Evolutionary conservation across 2,329 filamentous ascomycete genomes (phyloP), one percentile per base, ranked within the genome.

Genomic region (Diplocarpon rosae): DNA sequence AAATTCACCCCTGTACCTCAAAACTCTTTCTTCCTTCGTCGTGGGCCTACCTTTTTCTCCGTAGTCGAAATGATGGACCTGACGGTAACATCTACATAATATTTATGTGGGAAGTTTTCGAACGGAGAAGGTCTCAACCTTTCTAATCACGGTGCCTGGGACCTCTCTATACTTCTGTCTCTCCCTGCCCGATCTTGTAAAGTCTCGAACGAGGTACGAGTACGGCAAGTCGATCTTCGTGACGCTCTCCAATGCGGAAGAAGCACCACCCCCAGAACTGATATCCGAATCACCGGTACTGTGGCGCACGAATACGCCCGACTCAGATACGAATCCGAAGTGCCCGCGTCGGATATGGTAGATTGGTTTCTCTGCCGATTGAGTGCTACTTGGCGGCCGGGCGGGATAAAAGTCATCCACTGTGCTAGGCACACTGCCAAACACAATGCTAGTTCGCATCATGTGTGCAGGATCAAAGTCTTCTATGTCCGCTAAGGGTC

Each of bases 321-420:
- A 64, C 40, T 75, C 71, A 0, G 80, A 79, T 14, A 82, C 63
- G 9, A 73, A 78, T 16, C 81, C 80, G 57, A 86, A 85, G 45
- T 72, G 67, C 20, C 62, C 62, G 3, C 49, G 12, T 24, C 28
- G 34, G 20, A 48, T 13, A 10, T 28, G 17, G 13, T 49, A 17
- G 11, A 29, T 5, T 7, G 8, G 14, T 15, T 16, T 8, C 5
- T 39, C 13, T 28, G 9, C 56, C 56, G 45, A 15, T 9, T 0
- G 15, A 41, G 2, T 10, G 14, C 16, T 15, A 20, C 7, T 9
- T 15, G 15, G 17, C 9, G 16, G 2, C 33, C 6, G 27, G n/a
- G 32, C n/a, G 2, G 27, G 46, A 38, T 50, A 52, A 13, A 58
- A 43, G 24, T 59, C 52, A 38, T 62, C 59, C 2, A 59, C 52